These are phyloP conservation scores for Lasiodiplodia theobromae DNA, from an alignment of 2,329 filamentous ascomycete genomes.

Conservation along the genomic window DNA sequence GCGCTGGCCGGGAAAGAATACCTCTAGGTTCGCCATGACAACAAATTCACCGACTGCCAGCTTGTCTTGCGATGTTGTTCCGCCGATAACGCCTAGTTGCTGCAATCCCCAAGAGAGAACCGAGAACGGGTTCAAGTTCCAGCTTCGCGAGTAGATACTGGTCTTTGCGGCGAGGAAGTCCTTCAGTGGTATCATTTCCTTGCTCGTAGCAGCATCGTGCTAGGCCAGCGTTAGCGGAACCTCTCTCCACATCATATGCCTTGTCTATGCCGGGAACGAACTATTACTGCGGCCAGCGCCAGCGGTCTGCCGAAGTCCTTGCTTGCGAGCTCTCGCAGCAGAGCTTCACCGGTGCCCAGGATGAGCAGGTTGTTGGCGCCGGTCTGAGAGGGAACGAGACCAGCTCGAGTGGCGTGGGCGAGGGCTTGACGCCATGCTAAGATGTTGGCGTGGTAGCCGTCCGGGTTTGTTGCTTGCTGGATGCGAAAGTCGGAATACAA, in stretches of 20 bases:
- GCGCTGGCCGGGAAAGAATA: slow-evolving; percentile 34
- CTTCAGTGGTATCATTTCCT: slow-evolving; percentile 72
- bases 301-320: slow-evolving; percentile 82
- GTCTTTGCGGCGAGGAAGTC: slow-evolving; percentile 71
- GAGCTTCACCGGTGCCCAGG: slow-evolving; percentile 63
- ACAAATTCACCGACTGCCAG: slow-evolving; percentile 70
- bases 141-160: slow-evolving; percentile 75
- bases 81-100: slow-evolving; percentile 69
- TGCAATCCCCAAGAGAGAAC: slow-evolving; percentile 78
- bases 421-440: slow-evolving; percentile 80
- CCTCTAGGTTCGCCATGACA: slow-evolving; percentile 69
- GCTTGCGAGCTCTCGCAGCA: slow-evolving; percentile 75
- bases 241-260: not conserved
- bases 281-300: slow-evolving; percentile 78
- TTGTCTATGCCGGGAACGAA: slow-evolving; percentile 40
- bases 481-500: slow-evolving; percentile 86
- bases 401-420: slow-evolving; percentile 70
- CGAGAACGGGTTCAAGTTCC: slow-evolving; percentile 73
- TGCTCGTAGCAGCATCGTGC: slow-evolving; percentile 73
- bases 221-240: slow-evolving; percentile 34
- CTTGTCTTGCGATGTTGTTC: slow-evolving; percentile 58
- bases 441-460: slow-evolving; percentile 83
- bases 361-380: slow-evolving; percentile 56
- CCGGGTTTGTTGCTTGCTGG: slow-evolving; percentile 79
- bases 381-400: slow-evolving; percentile 58